These are phyloP conservation scores for Termitomyces sp. DNA, from an alignment of 1,284 basidiomycete genomes.

Conservation along the genomic window DNA sequence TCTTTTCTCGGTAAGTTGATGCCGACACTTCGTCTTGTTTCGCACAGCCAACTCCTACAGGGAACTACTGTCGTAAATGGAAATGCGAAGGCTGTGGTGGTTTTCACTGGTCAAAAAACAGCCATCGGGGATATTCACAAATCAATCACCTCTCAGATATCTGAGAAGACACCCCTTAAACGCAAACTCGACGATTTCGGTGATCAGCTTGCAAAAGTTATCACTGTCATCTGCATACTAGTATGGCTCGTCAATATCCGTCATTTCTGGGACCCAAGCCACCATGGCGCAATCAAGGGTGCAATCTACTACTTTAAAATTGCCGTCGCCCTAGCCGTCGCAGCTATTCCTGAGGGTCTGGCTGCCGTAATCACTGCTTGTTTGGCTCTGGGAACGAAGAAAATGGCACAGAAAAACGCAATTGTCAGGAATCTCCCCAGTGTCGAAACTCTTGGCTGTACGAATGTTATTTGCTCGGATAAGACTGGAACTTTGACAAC, in stretches of 20 bases:
- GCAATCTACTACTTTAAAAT: constrained; percentile 98
- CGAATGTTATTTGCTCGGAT: constrained; percentile 95
- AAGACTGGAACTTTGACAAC: constrained; percentile 96
- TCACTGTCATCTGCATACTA: constrained; percentile 89
- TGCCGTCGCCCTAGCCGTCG: constrained; percentile 92
- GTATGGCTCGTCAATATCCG: constrained; percentile 95
- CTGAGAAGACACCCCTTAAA: constrained; percentile 92
- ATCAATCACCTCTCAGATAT: constrained; percentile 85
- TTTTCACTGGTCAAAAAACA: constrained; percentile 79
- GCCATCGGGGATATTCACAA: constrained; percentile 95
- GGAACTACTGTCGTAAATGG: constrained; percentile 95
- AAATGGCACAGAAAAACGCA: constrained; percentile 97
- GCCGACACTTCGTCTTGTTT: neutral
- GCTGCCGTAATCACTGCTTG: constrained; percentile 97
- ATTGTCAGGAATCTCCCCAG: constrained; percentile 95
- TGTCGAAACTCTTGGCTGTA: constrained; percentile 94
- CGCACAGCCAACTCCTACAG: constrained; percentile 31
- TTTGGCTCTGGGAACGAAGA: constrained; percentile 91
- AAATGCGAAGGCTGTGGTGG: constrained; percentile 78
- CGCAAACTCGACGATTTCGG: constrained; percentile 96
- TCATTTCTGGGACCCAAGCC: constrained; percentile 90
- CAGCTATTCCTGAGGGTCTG: constrained; percentile 93
- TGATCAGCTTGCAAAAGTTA: constrained; percentile 93
- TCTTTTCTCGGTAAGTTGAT: constrained; percentile 72
- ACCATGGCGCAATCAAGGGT: constrained; percentile 85